Base-by-base conservation (phyloP, 352 stramenopile genomes). In the Globisporangium viniferum region DNA sequence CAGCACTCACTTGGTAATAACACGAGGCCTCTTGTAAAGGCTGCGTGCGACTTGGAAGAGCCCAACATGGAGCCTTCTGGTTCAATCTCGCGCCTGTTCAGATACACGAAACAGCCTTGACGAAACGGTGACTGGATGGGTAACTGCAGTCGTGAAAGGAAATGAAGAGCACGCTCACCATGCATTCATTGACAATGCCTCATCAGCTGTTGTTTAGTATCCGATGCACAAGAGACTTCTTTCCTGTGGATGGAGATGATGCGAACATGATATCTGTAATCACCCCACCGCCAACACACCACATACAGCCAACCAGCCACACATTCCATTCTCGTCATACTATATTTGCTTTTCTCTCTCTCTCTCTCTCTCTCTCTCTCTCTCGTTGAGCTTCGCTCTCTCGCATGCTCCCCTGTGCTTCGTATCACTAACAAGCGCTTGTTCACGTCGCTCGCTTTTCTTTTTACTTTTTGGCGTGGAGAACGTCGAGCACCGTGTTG, bases 401-500 rank as follows among this genome's bases (percentile, higher is more conserved):
- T 14, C 29, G 35, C 29, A 14, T 36, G 29, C 36, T 24, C 33
- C 33, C 20, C 20, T 46, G 27, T 44, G 14, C n/a, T 48, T 49
- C 41, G 1, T n/a, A 2, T 49, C 15, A 2, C 15, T 49, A 20
- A 15, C 41, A 49, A 39, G 35, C 35, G 35, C 35, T 31, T 10
- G 29, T 33, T 33, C 29, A 33, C 29, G 29, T 39, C 27, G 29
- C 14, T 36, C 62, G 22, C 14, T n/a, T 9, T 22, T 5, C 6
- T 12, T 12, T 31, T 62, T 56, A 76, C 66, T 76, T 76, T 22
- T 79, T 89, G 70, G 56, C 67, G 33, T 82, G 63, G 70, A 91
- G 86, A 33, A 90, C 55, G 58, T 82, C 82, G 62, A 81, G 72
- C 57, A 76, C 69, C 62, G 77, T 82, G 71, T 89, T 80, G 55